Conservation (phyloP, 257 asterid species). For the Nicotiana knightiana region DNA sequence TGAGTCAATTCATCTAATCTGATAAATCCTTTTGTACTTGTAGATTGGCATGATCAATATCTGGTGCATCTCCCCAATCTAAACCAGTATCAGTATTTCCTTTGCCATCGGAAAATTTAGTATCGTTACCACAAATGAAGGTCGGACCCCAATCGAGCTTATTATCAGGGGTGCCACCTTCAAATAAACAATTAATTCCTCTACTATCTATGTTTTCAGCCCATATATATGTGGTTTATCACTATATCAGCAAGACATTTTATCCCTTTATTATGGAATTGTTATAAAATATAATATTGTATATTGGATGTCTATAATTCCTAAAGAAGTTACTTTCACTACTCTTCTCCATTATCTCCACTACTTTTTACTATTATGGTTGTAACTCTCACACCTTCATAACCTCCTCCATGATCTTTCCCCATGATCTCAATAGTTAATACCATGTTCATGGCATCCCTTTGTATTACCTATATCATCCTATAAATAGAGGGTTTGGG, state of each 20-base stretch:
- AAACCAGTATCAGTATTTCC: conserved; percentile 72
- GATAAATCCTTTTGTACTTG: conserved; percentile 60
- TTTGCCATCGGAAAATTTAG: conserved; percentile 46
- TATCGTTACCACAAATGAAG: conserved; percentile 55
- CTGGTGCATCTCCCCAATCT: conserved; percentile 46
- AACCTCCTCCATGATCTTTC: too few species aligned
- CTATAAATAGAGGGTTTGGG: too few species aligned
- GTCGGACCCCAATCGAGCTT: conserved; percentile 86
- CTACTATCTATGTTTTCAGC: conserved; percentile 53
- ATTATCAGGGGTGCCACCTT: conserved; percentile 71
- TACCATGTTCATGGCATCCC: too few species aligned
- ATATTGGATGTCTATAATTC: too few species aligned
- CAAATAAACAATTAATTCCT: conserved; percentile 59
- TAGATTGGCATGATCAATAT: conserved; percentile 62
- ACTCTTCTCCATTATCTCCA: too few species aligned
- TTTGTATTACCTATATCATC: too few species aligned
- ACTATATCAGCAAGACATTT: conserved; percentile 74
- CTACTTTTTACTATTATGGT: too few species aligned
- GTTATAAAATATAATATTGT: too few species aligned
- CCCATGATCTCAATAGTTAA: too few species aligned
- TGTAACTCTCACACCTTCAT: too few species aligned
- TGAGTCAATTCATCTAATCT: conserved; percentile 87
- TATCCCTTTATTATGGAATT: conserved; percentile 36
- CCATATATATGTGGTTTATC: conserved; percentile 54
- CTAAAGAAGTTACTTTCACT: too few species aligned